Evolutionary conservation across 1,284 basidiomycete species (phyloP), one percentile per base, ranked within the genome.

Genomic region (Cystobasidiaceae sp.): DNA sequence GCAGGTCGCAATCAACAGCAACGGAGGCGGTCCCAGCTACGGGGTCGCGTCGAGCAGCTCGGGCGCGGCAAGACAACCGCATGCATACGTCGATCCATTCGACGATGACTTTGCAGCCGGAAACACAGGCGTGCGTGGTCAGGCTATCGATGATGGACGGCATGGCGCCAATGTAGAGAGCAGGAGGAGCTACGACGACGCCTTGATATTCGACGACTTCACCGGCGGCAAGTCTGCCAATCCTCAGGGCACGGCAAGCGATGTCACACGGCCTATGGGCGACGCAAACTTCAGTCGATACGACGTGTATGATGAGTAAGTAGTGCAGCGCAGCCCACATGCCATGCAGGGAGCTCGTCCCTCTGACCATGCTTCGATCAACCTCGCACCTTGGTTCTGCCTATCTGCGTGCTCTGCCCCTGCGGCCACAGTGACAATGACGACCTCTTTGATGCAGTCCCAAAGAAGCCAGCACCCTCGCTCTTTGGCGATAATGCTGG

Each of bases 201-300:
- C 49, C 19, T 30, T 64, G 28, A 52, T 62, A 51, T 62, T 62
- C 50, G 60, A 62, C 39, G 61, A 66, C 33, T 73, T 72, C 19
- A 67, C 71, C 2, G 71, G 71, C 11, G 72, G 72, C 5, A 56
- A 69, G 51, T 63, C 69, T 5, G 70, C 71, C 9, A 71, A 68
- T 57, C 50, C 41, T 13, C 68, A 59, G 11, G 71, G 72, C 0
- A 67, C 71, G 7, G 71, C 71, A 21, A 67, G 60, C 30, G 71
- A 71, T 30, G 44, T 69, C 28, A 67, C 62, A 43, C 61, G 41
- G 17, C 11, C 33, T 7, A 41, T 43, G 59, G 65, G 19, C 11
- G 33, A 46, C 48, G 48, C 15, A n/a, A 48, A 64, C 23, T 55
- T 54, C 34, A 64, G 49, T 30, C 50, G 61, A 19, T 64, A 64